These are phyloP conservation scores for Pestalotiopsis sp. DNA, from an alignment of 2,329 filamentous ascomycete species.

Conservation along the genomic window DNA sequence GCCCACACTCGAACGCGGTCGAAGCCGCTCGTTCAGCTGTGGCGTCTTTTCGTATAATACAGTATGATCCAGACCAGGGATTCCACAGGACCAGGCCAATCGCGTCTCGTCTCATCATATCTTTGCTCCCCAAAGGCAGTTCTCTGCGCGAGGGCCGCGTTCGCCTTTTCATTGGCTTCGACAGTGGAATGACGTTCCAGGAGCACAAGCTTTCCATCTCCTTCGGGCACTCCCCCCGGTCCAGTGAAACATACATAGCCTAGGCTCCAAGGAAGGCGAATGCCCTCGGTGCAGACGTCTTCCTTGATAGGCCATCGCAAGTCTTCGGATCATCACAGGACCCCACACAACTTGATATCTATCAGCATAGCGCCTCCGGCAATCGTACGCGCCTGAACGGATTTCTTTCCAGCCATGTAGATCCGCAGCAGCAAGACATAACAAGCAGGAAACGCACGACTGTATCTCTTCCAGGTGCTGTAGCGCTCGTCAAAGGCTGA, in stretches of 20 bases:
- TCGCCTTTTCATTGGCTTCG: conserved; percentile 25
- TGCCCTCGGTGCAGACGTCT: conserved; percentile 23
- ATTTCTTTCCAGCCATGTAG: conserved; percentile 27
- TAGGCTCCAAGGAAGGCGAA: conserved; percentile 20
- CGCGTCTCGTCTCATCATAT: conserved; percentile 23
- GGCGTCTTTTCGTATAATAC: conserved; percentile 32
- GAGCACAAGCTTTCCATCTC: conserved; percentile 23
- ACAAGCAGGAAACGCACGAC: conserved; percentile 14
- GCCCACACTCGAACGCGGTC: background rate
- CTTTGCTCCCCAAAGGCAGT: conserved; percentile 26
- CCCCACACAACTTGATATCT: conserved; percentile 20
- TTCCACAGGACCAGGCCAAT: conserved; percentile 30
- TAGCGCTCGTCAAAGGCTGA: conserved; percentile 1
- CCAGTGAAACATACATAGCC: conserved; percentile 30
- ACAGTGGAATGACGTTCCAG: conserved; percentile 27
- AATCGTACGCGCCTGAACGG: conserved; percentile 33
- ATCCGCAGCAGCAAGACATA: conserved; percentile 27
- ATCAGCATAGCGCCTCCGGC: conserved; percentile 22
- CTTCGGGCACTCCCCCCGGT: conserved; percentile 23
- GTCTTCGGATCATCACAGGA: conserved; percentile 23
- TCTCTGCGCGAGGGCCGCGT: conserved; percentile 24
- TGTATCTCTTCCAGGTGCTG: background rate
- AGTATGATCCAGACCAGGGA: conserved; percentile 27
- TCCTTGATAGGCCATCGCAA: conserved; percentile 25
- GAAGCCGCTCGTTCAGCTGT: conserved; percentile 36